These are phyloP conservation scores for Solioccasus polychromus DNA, from an alignment of 768 basidiomycete species.

Conservation along the genomic window DNA sequence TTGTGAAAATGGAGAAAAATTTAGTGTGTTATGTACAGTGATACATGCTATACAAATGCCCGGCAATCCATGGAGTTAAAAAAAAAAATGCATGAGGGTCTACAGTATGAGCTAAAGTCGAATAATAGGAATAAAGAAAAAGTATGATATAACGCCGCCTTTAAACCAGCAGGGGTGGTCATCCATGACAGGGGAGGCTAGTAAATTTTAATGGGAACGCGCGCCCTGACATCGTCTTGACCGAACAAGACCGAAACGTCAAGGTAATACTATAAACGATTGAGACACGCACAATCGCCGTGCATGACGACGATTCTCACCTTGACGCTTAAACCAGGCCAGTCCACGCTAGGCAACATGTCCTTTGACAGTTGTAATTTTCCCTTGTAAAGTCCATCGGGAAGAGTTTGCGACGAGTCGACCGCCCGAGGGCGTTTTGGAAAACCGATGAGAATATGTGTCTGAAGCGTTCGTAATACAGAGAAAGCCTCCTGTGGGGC, in stretches of 20 bases:
- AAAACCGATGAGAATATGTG: conserved; percentile 60
- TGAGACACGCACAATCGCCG: conserved; percentile 10
- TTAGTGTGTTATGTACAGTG: background rate
- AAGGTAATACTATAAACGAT: conserved; percentile 57
- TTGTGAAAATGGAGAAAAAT: background rate
- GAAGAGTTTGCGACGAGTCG: conserved; percentile 51
- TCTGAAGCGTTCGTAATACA: conserved; percentile 28
- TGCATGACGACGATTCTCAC: conserved; percentile 35
- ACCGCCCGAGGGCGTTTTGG: conserved; percentile 56
- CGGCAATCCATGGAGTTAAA: background rate
- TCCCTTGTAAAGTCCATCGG: conserved; percentile 67
- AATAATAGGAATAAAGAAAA: conserved; percentile 4
- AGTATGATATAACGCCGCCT: background rate
- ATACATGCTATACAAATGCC: conserved; percentile 11
- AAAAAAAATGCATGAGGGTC: background rate
- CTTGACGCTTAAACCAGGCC: conserved; percentile 66
- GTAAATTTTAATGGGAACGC: conserved; percentile 58
- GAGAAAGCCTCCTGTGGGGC: conserved; percentile 19
- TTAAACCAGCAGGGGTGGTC: background rate
- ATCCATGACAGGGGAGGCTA: conserved; percentile 23
- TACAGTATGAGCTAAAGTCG: background rate
- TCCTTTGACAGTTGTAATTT: conserved; percentile 52
- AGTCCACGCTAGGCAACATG: conserved; percentile 65
- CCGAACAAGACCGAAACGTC: conserved; percentile 67
- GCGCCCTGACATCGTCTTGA: conserved; percentile 58